phyloP scores from a whole-genome alignment of 352 stramenopile genomes.

The Phytophthora uliginosa region DNA sequence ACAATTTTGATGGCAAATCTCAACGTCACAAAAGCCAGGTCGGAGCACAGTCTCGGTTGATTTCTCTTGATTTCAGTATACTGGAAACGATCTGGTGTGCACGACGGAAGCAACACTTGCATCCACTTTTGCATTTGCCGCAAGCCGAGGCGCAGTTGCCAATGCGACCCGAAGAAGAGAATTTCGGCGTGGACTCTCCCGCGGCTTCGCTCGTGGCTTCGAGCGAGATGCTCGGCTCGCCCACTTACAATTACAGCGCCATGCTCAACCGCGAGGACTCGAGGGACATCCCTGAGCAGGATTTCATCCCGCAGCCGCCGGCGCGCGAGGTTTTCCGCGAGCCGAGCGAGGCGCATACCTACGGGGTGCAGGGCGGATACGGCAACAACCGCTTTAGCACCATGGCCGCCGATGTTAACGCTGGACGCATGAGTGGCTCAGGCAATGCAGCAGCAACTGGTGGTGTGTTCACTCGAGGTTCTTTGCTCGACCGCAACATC shows the following conservation, averaged over 20 bases:
- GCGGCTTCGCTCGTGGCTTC: conserved; percentile 32
- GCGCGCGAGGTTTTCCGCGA: conserved; percentile 37
- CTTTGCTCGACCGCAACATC: conserved; percentile 61
- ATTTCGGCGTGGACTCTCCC: conserved; percentile 22
- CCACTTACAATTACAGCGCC: conserved; percentile 37
- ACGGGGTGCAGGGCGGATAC: conserved; percentile 9
- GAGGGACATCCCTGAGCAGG: conserved; percentile 32
- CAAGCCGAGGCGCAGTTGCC: conserved; percentile 18
- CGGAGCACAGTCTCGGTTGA: not conserved
- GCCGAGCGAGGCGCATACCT: conserved; percentile 20
- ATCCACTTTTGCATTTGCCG: conserved; percentile 24
- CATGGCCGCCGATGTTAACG: not conserved
- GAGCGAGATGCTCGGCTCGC: conserved; percentile 41
- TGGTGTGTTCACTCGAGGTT: conserved; percentile 54
- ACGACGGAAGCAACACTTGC: conserved; percentile 9
- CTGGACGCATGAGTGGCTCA: not conserved
- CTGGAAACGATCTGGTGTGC: conserved; percentile 22
- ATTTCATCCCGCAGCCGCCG: conserved; percentile 30
- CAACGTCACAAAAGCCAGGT: conserved; percentile 1
- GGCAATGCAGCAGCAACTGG: conserved; percentile 11
- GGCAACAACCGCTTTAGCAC: conserved; percentile 19
- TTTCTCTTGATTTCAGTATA: conserved; percentile 31
- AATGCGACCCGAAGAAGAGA: conserved; percentile 16
- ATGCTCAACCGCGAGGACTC: conserved; percentile 40
- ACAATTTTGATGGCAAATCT: not conserved